Evolutionary conservation across 2,329 filamentous ascomycete species (phyloP).

Genomic region (Botrytis elliptica): DNA sequence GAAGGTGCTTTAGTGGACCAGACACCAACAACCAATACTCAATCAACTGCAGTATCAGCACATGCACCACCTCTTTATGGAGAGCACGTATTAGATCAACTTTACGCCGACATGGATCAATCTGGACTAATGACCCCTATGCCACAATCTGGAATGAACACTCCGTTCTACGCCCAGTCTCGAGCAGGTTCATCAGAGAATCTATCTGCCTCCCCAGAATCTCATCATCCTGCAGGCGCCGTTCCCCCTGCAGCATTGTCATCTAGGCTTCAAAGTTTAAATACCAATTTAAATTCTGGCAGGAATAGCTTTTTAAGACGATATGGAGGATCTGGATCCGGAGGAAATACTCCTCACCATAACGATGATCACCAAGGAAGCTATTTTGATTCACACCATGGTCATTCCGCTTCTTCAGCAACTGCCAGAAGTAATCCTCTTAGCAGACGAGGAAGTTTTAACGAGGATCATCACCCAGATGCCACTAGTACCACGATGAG

Average conservation of each 20-base stretch:
- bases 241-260: conserved; percentile 56
- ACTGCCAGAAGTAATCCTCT: conserved; percentile 39
- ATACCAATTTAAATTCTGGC: conserved; percentile 61
- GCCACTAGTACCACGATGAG: conserved; percentile 43
- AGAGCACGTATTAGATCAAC: conserved; percentile 81
- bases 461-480: conserved; percentile 29
- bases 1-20: conserved; percentile 74
- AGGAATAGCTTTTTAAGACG: conserved; percentile 38
- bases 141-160: conserved; percentile 70
- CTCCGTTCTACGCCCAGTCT: conserved; percentile 71
- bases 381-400: conserved; percentile 30
- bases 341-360: conserved; percentile 38
- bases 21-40: conserved; percentile 48
- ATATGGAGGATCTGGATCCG: conserved; percentile 36
- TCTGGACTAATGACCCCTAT: conserved; percentile 78
- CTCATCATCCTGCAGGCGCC: conserved; percentile 45
- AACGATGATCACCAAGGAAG: conserved; percentile 24
- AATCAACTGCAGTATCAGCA: conserved; percentile 52
- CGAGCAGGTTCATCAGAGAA: conserved; percentile 81
- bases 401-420: conserved; percentile 25
- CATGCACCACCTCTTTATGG: conserved; percentile 90
- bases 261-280: conserved; percentile 69
- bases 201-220: conserved; percentile 55
- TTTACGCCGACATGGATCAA: conserved; percentile 84
- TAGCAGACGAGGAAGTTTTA: conserved; percentile 45